These are phyloP conservation scores for Diaporthe amygdali DNA, from an alignment of 2,329 filamentous ascomycete genomes.

Conservation along the genomic window DNA sequence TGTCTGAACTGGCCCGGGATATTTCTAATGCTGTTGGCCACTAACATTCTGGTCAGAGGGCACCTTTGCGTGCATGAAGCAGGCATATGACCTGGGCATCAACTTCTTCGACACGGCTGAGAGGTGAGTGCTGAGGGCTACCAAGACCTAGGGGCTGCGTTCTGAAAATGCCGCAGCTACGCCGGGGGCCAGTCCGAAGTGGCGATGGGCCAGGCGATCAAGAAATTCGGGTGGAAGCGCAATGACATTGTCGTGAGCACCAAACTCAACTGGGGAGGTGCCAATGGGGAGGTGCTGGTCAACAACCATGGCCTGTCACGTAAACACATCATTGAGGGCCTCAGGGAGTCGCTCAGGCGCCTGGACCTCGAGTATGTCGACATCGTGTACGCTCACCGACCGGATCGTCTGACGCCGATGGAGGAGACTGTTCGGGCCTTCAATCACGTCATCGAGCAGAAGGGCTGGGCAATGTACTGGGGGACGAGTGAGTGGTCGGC, in stretches of 20 bases:
- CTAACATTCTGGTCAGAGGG: conserved; percentile 47
- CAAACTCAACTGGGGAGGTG: conserved; percentile 70
- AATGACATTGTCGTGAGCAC: conserved; percentile 66
- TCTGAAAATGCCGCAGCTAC: conserved; percentile 41
- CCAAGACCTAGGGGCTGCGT: background rate
- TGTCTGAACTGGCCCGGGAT: background rate
- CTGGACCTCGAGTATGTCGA: conserved; percentile 68
- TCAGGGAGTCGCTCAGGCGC: conserved; percentile 61
- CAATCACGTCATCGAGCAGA: conserved; percentile 69
- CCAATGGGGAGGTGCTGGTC: conserved; percentile 64
- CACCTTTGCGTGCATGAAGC: conserved; percentile 66
- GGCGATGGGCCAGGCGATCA: conserved; percentile 67
- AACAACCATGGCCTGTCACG: conserved; percentile 66
- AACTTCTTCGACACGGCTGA: conserved; percentile 71
- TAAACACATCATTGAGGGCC: conserved; percentile 66
- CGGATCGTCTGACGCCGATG: conserved; percentile 71
- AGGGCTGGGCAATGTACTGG: conserved; percentile 75
- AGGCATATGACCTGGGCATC: conserved; percentile 63
- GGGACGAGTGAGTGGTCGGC: conserved; percentile 74
- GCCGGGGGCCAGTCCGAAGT: conserved; percentile 67
- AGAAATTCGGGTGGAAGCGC: conserved; percentile 64
- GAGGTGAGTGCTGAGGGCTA: conserved; percentile 29
- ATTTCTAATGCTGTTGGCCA: background rate
- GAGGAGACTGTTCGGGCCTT: conserved; percentile 74
- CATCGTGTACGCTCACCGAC: conserved; percentile 72